Conservation (phyloP, 768 basidiomycete genomes). For the Boletellus sp. region DNA sequence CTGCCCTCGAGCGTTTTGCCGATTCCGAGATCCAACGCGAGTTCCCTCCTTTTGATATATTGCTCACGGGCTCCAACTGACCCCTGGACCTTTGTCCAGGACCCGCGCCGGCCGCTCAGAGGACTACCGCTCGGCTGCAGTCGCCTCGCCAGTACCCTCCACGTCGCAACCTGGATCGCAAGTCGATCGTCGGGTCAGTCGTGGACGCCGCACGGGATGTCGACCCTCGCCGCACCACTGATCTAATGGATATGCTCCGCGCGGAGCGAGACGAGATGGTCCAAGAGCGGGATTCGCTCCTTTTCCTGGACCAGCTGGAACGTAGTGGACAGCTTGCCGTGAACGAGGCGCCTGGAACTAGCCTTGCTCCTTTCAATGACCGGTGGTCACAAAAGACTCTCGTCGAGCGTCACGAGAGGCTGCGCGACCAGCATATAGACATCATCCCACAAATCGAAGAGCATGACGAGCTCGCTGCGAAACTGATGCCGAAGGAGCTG, state of each 20-base stretch:
- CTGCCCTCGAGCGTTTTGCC: background rate
- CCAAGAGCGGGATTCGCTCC: background rate
- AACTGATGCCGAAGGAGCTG: background rate
- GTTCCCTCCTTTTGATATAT: too few relatives aligned
- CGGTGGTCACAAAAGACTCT: too few relatives aligned
- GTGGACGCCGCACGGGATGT: background rate
- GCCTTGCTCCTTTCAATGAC: background rate
- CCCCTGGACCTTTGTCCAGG: too few relatives aligned
- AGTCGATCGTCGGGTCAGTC: background rate
- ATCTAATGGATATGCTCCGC: background rate
- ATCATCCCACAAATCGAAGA: background rate
- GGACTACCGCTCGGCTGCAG: background rate
- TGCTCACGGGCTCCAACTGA: background rate
- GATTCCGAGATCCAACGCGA: background rate
- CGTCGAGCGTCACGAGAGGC: background rate
- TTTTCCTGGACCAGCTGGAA: too few relatives aligned
- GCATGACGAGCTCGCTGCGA: background rate
- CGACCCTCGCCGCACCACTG: background rate
- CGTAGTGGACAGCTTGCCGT: too few relatives aligned
- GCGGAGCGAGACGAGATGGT: background rate
- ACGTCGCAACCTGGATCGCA: background rate
- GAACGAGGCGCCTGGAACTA: background rate
- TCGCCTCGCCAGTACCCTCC: background rate
- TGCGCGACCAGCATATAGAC: background rate
- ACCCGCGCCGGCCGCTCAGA: too few relatives aligned